Evolutionary conservation across 23 red algal species (phyloP).

Genomic region (Gracilaria caudata): DNA sequence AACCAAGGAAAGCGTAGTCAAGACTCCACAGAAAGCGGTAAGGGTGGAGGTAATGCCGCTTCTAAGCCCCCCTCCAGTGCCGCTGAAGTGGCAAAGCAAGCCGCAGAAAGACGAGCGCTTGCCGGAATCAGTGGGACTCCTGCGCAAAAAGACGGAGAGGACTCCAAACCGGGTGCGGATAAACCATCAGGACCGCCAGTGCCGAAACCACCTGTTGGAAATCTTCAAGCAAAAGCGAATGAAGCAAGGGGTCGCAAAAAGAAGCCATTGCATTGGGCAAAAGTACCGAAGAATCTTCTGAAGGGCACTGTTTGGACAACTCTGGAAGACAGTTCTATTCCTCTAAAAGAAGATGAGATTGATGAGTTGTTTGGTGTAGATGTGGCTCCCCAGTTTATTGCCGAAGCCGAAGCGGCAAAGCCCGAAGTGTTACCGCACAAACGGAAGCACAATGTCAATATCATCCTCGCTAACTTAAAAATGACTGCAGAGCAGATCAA

Average conservation of each 20-base stretch:
- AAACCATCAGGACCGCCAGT: constrained; percentile 52
- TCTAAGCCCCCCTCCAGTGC: constrained; percentile 24
- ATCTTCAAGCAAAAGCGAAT: constrained; percentile 82
- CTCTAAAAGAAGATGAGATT: constrained; percentile 77
- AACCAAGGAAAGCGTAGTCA: constrained; percentile 36
- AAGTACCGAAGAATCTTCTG: constrained; percentile 88
- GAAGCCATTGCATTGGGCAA: constrained; percentile 94
- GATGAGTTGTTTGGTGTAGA: constrained; percentile 95
- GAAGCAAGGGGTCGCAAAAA: constrained; percentile 83
- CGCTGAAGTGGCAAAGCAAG: constrained; percentile 68
- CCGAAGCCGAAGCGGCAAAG: constrained; percentile 74
- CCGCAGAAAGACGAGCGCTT: constrained; percentile 58
- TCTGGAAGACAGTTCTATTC: constrained; percentile 69
- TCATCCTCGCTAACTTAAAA: constrained; percentile 88
- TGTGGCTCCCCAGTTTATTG: constrained; percentile 46
- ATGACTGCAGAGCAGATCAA: constrained; percentile 90
- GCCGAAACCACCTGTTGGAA: constrained; percentile 63
- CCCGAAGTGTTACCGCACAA: constrained; percentile 92
- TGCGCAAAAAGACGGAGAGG: constrained; percentile 10
- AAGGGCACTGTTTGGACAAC: constrained; percentile 80
- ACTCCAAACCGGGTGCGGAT: constrained; percentile 26
- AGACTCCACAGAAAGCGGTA: constrained; percentile 25
- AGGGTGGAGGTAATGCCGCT: background rate
- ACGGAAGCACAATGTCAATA: constrained; percentile 96
- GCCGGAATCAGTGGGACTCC: constrained; percentile 15